A percentile compares a stretch with the other conserved stretches of the same genome.
These are phyloP conservation scores for Melaleuca quinquenervia DNA, from an alignment of 345 rosid genomes.

Conservation along the genomic window DNA sequence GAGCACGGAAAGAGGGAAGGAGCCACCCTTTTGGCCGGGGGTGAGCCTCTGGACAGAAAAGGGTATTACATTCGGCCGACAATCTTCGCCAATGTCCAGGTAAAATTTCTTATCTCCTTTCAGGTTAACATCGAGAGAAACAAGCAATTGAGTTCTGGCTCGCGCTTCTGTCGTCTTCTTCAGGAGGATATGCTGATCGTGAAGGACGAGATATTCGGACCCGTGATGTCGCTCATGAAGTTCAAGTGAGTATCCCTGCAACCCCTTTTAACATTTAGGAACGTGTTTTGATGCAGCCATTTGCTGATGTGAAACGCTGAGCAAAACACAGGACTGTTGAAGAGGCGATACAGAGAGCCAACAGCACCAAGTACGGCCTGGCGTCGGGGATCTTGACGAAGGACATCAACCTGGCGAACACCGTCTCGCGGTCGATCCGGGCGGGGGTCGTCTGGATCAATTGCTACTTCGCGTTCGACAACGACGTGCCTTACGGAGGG, in stretches of 20 bases:
- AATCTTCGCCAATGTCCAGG: conserved; percentile 54
- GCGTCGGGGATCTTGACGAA: conserved; percentile 74
- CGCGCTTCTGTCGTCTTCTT: background rate
- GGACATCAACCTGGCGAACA: conserved; percentile 51
- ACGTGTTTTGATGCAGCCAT: background rate
- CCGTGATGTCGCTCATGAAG: conserved; percentile 60
- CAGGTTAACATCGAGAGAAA: background rate
- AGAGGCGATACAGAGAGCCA: conserved; percentile 58
- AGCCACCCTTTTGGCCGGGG: conserved; percentile 58
- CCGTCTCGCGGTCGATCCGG: conserved; percentile 57
- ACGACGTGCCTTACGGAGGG: conserved; percentile 61
- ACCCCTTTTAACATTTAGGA: background rate
- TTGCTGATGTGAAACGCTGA: background rate
- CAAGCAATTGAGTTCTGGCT: background rate
- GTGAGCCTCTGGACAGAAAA: conserved; percentile 33
- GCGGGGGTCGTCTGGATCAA: conserved; percentile 60
- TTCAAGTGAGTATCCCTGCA: conserved; percentile 32
- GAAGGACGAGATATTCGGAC: conserved; percentile 71
- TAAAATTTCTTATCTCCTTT: background rate
- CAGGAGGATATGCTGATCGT: conserved; percentile 61
- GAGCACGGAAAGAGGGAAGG: conserved; percentile 68
- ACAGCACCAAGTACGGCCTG: conserved; percentile 50
- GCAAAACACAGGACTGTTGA: conserved; percentile 42
- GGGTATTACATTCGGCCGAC: conserved; percentile 69
- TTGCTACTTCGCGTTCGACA: conserved; percentile 50